Evolutionary conservation across 78 protist genomes (phyloP).

Genomic region (Dictyostelium citrinum): DNA sequence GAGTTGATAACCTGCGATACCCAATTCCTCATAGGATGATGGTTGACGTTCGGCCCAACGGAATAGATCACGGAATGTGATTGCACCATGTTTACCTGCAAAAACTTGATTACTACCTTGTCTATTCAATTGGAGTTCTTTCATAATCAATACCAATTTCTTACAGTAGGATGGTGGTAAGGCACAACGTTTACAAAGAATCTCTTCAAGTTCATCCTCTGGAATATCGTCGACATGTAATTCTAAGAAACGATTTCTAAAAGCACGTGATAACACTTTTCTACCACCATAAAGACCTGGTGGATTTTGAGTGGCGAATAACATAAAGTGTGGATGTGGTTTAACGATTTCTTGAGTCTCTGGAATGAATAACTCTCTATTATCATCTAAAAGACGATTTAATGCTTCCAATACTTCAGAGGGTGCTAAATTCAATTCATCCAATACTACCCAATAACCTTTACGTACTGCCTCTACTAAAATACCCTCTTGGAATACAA

Average conservation of each 20-base stretch:
- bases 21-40: slow-evolving; percentile 84
- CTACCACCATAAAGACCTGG: slow-evolving; percentile 99
- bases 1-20: slow-evolving; percentile 94
- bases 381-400: slow-evolving; percentile 99
- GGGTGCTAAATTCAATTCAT: slow-evolving; percentile 99
- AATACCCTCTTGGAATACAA: slow-evolving; percentile 96
- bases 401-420: slow-evolving; percentile 99
- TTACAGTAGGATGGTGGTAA: slow-evolving; percentile 89
- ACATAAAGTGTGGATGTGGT: slow-evolving; percentile 98
- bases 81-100: slow-evolving; percentile 95
- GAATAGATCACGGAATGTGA: slow-evolving; percentile 99
- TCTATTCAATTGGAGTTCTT: slow-evolving; percentile 83
- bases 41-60: slow-evolving; percentile 96
- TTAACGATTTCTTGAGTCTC: slow-evolving; percentile 96
- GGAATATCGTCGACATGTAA: slow-evolving; percentile 97
- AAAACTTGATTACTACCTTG: slow-evolving; percentile 83
- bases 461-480: slow-evolving; percentile 96
- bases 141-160: slow-evolving; percentile 89
- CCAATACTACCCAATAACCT: slow-evolving; percentile 99
- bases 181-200: slow-evolving; percentile 89
- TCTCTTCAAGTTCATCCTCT: slow-evolving; percentile 89
- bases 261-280: slow-evolving; percentile 97
- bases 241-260: slow-evolving; percentile 97
- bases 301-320: slow-evolving; percentile 99
- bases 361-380: slow-evolving; percentile 98